These are phyloP conservation scores for Ustilago crameri DNA, from an alignment of 1,284 basidiomycete species.

Conservation along the genomic window DNA sequence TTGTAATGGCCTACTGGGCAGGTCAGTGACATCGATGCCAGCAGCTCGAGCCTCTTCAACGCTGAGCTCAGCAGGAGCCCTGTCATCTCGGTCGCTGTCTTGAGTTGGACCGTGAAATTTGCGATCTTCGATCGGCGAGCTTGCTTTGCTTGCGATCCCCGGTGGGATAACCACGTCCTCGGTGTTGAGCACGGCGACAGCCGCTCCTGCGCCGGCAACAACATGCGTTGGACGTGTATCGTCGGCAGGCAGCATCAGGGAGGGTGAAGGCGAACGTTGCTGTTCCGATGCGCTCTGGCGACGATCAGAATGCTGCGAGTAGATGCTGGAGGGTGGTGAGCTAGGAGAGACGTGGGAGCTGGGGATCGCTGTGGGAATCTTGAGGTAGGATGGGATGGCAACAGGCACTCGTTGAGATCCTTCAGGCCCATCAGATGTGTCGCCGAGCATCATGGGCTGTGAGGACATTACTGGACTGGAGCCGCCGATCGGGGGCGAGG, in stretches of 20 bases:
- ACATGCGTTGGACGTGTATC: slow-evolving; percentile 18
- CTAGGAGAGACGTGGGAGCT: slow-evolving; percentile 52
- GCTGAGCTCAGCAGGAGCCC: slow-evolving; percentile 4
- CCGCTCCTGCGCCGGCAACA: slow-evolving; percentile 45
- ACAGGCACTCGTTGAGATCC: slow-evolving; percentile 17
- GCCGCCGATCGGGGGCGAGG: slow-evolving; percentile 37
- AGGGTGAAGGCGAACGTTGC: slow-evolving; percentile 40
- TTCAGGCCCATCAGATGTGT: slow-evolving; percentile 15
- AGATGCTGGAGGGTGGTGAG: slow-evolving; percentile 28
- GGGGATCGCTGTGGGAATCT: slow-evolving; percentile 66
- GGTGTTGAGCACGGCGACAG: slow-evolving; percentile 50
- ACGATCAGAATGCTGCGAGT: slow-evolving; percentile 39
- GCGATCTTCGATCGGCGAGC: slow-evolving; percentile 44
- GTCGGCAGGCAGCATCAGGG: slow-evolving; percentile 27
- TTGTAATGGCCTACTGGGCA: slow-evolving; percentile 16
- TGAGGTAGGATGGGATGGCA: slow-evolving; percentile 65
- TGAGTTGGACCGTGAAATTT: slow-evolving; percentile 12
- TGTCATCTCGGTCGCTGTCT: slow-evolving; percentile 5
- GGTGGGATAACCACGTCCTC: slow-evolving; percentile 58
- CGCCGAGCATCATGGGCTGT: slow-evolving; percentile 24
- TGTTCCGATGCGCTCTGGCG: slow-evolving; percentile 10
- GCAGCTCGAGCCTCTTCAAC: slow-evolving; percentile 38
- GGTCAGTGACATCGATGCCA: slow-evolving; percentile 37
- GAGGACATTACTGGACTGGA: slow-evolving; percentile 45
- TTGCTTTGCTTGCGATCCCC: slow-evolving; percentile 55